Percentiles rank a stretch among this genome's conserved stretches.
Evolutionary conservation across 2,329 filamentous ascomycete genomes (phyloP).

Genomic region (Metarhizium anisopliae): DNA sequence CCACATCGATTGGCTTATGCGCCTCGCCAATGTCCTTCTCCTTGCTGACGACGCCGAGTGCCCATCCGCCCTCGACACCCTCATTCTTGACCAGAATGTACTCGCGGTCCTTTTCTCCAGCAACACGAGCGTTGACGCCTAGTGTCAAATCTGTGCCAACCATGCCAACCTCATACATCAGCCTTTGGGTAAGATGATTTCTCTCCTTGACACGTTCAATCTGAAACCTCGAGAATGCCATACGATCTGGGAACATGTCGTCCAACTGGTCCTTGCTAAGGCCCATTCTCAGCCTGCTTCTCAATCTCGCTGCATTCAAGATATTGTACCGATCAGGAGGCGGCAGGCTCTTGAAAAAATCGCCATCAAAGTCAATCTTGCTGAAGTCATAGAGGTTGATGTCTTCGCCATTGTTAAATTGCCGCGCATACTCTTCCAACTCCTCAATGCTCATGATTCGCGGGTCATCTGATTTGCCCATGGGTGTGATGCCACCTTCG

Average conservation of each 20-base stretch:
- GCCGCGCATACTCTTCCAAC: slow-evolving; percentile 83
- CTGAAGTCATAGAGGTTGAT: slow-evolving; percentile 91
- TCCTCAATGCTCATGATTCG: slow-evolving; percentile 95
- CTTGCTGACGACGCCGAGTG: slow-evolving; percentile 82
- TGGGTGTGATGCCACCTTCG: slow-evolving; percentile 66
- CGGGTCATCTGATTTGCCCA: slow-evolving; percentile 86
- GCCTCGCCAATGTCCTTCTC: slow-evolving; percentile 70
- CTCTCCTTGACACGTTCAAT: slow-evolving; percentile 89
- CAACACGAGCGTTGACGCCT: slow-evolving; percentile 56
- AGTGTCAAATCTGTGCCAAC: slow-evolving; percentile 65
- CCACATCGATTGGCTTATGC: slow-evolving; percentile 88
- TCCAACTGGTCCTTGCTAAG: slow-evolving; percentile 94
- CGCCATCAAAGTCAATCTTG: slow-evolving; percentile 95
- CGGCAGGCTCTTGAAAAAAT: slow-evolving; percentile 89
- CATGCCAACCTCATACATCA: slow-evolving; percentile 95
- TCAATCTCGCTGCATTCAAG: slow-evolving; percentile 80
- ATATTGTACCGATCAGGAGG: slow-evolving; percentile 94
- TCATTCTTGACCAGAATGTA: slow-evolving; percentile 96
- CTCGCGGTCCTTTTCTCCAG: slow-evolving; percentile 80
- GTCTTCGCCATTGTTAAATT: slow-evolving; percentile 88
- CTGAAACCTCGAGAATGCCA: slow-evolving; percentile 95
- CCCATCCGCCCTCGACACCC: slow-evolving; percentile 91
- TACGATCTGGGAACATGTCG: slow-evolving; percentile 91
- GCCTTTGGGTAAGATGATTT: slow-evolving; percentile 85
- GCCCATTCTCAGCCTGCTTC: slow-evolving; percentile 88